These are phyloP conservation scores for Avena atlantica DNA, from an alignment of 176 grass and related monocot genomes.

Conservation along the genomic window DNA sequence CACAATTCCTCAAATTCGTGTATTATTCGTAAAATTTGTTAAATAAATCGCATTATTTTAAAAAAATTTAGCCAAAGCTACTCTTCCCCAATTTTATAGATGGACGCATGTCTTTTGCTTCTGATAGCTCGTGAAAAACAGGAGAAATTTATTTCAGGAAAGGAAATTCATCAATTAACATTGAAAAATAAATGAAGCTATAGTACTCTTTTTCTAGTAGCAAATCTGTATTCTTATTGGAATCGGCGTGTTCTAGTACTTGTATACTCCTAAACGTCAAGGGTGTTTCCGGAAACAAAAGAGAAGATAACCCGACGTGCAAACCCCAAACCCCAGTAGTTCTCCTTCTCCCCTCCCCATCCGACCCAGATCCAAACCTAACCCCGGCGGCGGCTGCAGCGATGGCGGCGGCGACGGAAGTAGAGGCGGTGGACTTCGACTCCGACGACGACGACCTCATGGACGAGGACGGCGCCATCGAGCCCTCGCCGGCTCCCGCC, in stretches of 20 bases:
- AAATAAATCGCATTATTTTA: too few relatives aligned
- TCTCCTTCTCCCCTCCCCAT: not conserved
- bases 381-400: conserved; percentile 22
- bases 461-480: conserved; percentile 73
- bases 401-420: conserved; percentile 54
- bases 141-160: too few relatives aligned
- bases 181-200: too few relatives aligned
- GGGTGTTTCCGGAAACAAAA: conserved; percentile 15
- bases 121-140: too few relatives aligned
- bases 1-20: too few relatives aligned
- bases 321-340: conserved; percentile 21
- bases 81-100: too few relatives aligned
- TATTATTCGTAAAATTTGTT: too few relatives aligned
- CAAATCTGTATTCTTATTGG: not conserved
- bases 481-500: conserved; percentile 44
- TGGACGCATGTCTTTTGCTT: too few relatives aligned
- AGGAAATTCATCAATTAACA: too few relatives aligned
- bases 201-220: not conserved
- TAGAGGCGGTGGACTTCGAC: conserved; percentile 91
- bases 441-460: conserved; percentile 92
- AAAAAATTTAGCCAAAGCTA: too few relatives aligned
- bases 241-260: not conserved
- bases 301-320: conserved; percentile 19
- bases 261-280: not conserved
- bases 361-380: conserved; percentile 22